Conservation (phyloP, 306 rosid species). For the Delonix regia region DNA sequence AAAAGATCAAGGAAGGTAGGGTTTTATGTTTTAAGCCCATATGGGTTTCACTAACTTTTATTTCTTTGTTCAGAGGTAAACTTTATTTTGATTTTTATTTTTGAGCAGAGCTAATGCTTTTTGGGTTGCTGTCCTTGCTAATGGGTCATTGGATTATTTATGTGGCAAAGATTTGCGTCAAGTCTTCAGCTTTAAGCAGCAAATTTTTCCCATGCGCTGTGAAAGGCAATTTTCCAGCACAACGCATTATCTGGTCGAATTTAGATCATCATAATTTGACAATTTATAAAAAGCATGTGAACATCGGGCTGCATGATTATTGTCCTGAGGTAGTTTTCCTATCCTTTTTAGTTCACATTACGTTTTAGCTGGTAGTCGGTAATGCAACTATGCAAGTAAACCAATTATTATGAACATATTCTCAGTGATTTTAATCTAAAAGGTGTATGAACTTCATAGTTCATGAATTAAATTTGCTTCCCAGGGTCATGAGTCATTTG, state of each 20-base stretch:
- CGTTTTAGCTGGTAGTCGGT: neutral
- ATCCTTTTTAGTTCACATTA: neutral
- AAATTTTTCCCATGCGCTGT: conserved; percentile 75
- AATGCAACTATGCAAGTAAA: neutral
- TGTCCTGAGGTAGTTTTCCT: conserved; percentile 69
- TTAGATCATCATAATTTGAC: conserved; percentile 49
- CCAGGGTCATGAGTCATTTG: conserved; percentile 89
- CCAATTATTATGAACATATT: neutral
- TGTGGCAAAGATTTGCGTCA: conserved; percentile 89
- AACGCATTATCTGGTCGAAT: conserved; percentile 33
- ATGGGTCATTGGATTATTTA: conserved; percentile 89
- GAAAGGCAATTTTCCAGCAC: conserved; percentile 30
- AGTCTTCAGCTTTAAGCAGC: conserved; percentile 63
- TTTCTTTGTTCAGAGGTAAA: neutral
- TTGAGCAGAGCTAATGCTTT: conserved; percentile 81
- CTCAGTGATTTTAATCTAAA: neutral
- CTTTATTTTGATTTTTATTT: conserved; percentile 20
- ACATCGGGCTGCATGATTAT: conserved; percentile 42
- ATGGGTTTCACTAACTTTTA: conserved; percentile 7
- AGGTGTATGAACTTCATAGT: neutral
- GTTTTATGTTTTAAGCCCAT: neutral
- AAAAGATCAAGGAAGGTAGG: conserved; percentile 83
- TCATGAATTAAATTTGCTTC: conserved; percentile 19
- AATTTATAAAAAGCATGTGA: conserved; percentile 40
- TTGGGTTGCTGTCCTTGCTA: conserved; percentile 84